Conservation (phyloP, 192 early-diverging fungal species). For the Geranomyces variabilis region DNA sequence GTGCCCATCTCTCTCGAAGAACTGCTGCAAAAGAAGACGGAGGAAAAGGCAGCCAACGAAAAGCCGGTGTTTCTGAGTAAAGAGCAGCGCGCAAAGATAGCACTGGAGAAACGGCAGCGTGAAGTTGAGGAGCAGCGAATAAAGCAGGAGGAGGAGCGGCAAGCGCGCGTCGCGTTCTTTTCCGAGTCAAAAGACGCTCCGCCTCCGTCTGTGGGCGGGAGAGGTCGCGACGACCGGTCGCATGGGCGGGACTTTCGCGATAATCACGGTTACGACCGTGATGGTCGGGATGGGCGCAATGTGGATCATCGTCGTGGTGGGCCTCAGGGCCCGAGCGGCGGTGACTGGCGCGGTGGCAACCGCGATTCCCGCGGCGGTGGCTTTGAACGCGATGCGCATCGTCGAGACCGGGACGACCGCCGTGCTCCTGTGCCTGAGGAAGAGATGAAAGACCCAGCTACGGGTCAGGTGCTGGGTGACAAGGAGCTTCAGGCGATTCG, state of each 20-base stretch:
- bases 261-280: slow-evolving; percentile 1
- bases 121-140: slow-evolving; percentile 76
- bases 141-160: slow-evolving; percentile 66
- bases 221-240: slow-evolving; percentile 3
- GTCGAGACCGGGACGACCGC: slow-evolving; percentile 8
- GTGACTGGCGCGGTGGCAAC: slow-evolving; percentile 9
- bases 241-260: slow-evolving; percentile 4
- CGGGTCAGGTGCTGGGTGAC: slow-evolving; percentile 36
- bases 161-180: slow-evolving; percentile 58
- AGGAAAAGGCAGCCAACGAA: slow-evolving; percentile 64
- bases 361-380: background rate
- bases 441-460: background rate
- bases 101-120: slow-evolving; percentile 77
- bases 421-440: slow-evolving; percentile 3
- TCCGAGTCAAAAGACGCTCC: slow-evolving; percentile 32
- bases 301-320: slow-evolving; percentile 21
- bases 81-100: slow-evolving; percentile 84
- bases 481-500: slow-evolving; percentile 65
- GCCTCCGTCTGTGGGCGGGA: too few species aligned
- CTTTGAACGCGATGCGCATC: background rate
- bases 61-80: slow-evolving; percentile 88
- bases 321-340: slow-evolving; percentile 26
- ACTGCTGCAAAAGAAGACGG: slow-evolving; percentile 66
- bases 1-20: slow-evolving; percentile 81
- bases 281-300: slow-evolving; percentile 8